phyloP scores from a whole-genome alignment of 2,329 filamentous ascomycete species.

The Rugonectria rugulosa region DNA sequence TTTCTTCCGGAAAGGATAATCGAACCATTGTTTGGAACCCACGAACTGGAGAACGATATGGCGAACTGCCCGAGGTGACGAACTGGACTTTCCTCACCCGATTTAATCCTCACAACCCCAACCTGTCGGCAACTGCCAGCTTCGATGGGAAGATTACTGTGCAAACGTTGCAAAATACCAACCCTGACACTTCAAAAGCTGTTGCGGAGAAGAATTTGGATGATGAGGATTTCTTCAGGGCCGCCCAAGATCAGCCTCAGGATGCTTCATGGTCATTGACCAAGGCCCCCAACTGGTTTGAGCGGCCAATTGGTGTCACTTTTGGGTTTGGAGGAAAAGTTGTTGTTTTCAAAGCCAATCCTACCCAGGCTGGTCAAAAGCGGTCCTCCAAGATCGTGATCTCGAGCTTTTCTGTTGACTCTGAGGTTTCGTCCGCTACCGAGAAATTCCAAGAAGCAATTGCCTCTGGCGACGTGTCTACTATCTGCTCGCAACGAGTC shows the following conservation, averaged over 20 bases:
- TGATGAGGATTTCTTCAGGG: constrained; percentile 95
- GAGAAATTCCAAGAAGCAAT: constrained; percentile 87
- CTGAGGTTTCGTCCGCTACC: constrained; percentile 81
- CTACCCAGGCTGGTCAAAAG: constrained; percentile 68
- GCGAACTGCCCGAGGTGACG: constrained; percentile 96
- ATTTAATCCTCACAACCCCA: constrained; percentile 93
- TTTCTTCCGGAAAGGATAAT: constrained; percentile 97
- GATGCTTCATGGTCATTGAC: constrained; percentile 86
- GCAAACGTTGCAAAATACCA: constrained; percentile 94
- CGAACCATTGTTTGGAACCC: constrained; percentile 96
- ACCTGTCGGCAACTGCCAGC: constrained; percentile 90
- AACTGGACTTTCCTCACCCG: constrained; percentile 98
- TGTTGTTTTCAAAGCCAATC: constrained; percentile 72
- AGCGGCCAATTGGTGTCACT: constrained; percentile 82
- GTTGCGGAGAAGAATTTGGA: constrained; percentile 75
- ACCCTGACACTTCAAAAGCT: constrained; percentile 74
- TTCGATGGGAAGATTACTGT: constrained; percentile 97
- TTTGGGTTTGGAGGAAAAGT: constrained; percentile 97
- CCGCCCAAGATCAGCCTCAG: constrained; percentile 90
- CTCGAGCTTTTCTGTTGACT: constrained; percentile 87
- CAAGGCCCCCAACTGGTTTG: constrained; percentile 89
- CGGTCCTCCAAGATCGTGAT: constrained; percentile 81
- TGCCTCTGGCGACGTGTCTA: constrained; percentile 76
- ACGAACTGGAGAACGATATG: constrained; percentile 84
- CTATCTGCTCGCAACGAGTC: constrained; percentile 83